Base-by-base conservation (phyloP, 129 eudicot genomes). In the Calendula officinalis region DNA sequence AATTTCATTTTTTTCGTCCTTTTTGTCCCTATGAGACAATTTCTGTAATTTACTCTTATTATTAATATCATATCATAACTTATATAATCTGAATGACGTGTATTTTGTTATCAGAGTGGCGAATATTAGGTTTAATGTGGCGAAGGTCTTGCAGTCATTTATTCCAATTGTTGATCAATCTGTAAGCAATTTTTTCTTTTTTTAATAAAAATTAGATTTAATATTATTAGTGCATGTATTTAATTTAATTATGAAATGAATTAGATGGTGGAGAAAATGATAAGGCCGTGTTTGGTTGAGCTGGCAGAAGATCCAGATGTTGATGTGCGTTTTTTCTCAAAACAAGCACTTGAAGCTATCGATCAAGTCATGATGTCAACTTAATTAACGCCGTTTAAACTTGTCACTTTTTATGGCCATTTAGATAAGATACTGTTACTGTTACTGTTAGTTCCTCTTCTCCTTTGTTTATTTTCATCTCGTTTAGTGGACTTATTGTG, bases 241-340 rank as follows among this genome's bases (percentile, higher is more conserved):
- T 22, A 0, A 0, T 22, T 22, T 22, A 22, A 22, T 22, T n/a
- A 54, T 27, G 22, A 64, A 35, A 32, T 55, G 1, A 22, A 15
- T 27, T 57, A 94, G 99, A 87, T 89, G 68, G 96, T 85, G 40
- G 99, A 94, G 74, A 79, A 75, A 50, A 85, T 86, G 13, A 86
- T 94, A 11, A 73, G 89, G 38, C 99, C 99, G 2, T 59, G 76
- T 78, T 55, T 94, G 74, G 95, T 88, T 40, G 99, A 94, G 83
- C 84, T 94, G 6, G 69, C 80, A 3, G 99, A 94, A 86, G 99
- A 94, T 64, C 99, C 99, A 15, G 99, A 94, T 62, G 99, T 94
- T 4, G 99, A 94, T 77, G 99, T 92, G 32, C 96, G 99, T 54
- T 88, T 40, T 56, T 94, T 85, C 16, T 92, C 99, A 4, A 94